Percentiles rank a stretch among this genome's conserved stretches.
Conservation (phyloP, 2,329 filamentous ascomycete species). For the Fusarium longipes region DNA sequence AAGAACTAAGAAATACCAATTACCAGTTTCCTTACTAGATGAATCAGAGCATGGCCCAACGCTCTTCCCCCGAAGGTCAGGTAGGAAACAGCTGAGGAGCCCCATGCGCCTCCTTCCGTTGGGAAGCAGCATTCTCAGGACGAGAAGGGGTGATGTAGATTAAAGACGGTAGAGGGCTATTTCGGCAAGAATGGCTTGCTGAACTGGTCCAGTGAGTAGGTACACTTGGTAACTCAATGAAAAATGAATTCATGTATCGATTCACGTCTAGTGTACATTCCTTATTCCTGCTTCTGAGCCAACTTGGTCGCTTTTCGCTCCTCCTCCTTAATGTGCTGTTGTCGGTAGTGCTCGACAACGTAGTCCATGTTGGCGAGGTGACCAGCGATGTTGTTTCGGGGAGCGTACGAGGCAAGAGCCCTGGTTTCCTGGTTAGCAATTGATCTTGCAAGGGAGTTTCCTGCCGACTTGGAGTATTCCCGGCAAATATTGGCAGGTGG, state of each 20-base stretch:
- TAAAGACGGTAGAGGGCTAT: background rate
- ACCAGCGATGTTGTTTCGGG: conserved; percentile 66
- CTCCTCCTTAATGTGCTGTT: conserved; percentile 65
- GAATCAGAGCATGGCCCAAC: background rate
- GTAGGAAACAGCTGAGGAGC: background rate
- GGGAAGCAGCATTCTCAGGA: background rate
- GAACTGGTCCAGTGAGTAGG: background rate
- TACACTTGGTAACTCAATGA: conserved; percentile 30
- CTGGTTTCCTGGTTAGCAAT: conserved; percentile 51
- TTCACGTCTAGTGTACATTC: conserved; percentile 46
- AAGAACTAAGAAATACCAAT: background rate
- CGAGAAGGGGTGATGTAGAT: background rate
- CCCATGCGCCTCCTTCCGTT: background rate
- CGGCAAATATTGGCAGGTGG: background rate
- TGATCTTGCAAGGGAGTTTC: background rate
- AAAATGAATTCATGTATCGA: conserved; percentile 42
- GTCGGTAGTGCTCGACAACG: conserved; percentile 67
- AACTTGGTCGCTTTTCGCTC: conserved; percentile 65
- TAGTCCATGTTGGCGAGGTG: conserved; percentile 65
- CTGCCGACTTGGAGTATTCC: background rate
- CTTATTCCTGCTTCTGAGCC: conserved; percentile 53
- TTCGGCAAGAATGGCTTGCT: background rate
- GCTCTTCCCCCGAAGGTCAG: background rate
- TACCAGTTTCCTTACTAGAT: background rate
- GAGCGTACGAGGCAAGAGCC: conserved; percentile 60